Base-by-base conservation (phyloP, 345 rosid genomes). In the Citrus medica region DNA sequence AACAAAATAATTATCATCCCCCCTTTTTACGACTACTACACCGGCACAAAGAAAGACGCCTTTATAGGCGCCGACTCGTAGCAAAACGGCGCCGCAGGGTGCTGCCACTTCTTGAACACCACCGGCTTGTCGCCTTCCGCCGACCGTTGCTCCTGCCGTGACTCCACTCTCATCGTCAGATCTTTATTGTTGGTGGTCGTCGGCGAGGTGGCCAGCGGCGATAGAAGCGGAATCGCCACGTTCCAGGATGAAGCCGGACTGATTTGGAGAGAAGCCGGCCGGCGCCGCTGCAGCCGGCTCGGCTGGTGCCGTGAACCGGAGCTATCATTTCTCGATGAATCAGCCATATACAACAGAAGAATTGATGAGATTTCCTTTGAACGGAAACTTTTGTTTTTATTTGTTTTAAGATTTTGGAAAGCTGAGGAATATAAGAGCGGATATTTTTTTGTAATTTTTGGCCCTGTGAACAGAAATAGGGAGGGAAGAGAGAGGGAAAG, bases 141-240 rank as follows among this genome's bases (percentile, higher is more conserved):
- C 73, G 76, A 78, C 17, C 74, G 73, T 27, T 35, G 80, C 78
- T 82, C 85, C 65, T 78, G 87, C 16, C 80, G 82, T 3, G 76
- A 55, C 51, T 81, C 86, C 28, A 81, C 82, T 64, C 88, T 76
- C 67, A 64, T 65, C 42, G 67, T 27, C 79, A 83, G 73, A 42
- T 84, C 79, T 7, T 68, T 64, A 2, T 19, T 46, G 51, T 13
- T 46, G 4, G 51, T 17, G 22, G 81, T 30, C 60, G 28, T 14
- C n/a, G 98, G 94, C 16, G 98, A 95, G 25, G 89, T 37, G 51
- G 82, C 81, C 53, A 95, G 80, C 62, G 99, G 98, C 59, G 99
- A 93, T 35, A 95, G 86, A 67, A 95, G 98, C 9, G 98, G 99
- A 38, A 95, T 95, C 55, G 99, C 98, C 0, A 83, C 92, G 87